These are phyloP conservation scores for Carex littledalei DNA, from an alignment of 176 grass and related monocot species.

Conservation along the genomic window DNA sequence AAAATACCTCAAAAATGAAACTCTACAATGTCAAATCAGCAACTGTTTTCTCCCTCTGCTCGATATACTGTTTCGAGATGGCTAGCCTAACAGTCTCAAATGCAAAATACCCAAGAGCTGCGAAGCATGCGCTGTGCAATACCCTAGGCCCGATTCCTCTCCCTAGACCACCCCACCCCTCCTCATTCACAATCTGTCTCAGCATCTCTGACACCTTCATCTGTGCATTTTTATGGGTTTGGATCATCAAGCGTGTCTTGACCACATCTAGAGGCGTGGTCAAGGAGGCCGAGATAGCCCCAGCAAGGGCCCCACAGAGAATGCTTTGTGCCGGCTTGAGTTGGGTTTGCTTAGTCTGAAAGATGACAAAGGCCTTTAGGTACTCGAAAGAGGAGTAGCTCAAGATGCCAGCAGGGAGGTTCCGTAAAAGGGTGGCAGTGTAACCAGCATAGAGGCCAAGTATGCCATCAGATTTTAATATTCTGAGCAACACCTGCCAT, in stretches of 20 bases:
- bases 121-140: slow-evolving; percentile 87
- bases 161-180: slow-evolving; percentile 59
- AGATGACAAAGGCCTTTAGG: slow-evolving; percentile 72
- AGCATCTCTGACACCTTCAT: slow-evolving; percentile 61
- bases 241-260: slow-evolving; percentile 90
- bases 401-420: slow-evolving; percentile 65
- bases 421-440: slow-evolving; percentile 72
- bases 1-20: neutral
- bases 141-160: slow-evolving; percentile 78
- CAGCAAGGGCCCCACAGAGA: slow-evolving; percentile 65
- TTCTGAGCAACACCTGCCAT: slow-evolving; percentile 63
- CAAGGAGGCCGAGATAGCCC: slow-evolving; percentile 66
- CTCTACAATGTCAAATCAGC: neutral
- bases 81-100: slow-evolving; percentile 77
- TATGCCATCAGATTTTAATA: slow-evolving; percentile 55
- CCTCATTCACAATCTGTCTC: slow-evolving; percentile 67
- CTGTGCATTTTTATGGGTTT: slow-evolving; percentile 33
- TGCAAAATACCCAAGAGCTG: slow-evolving; percentile 71
- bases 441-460: slow-evolving; percentile 76
- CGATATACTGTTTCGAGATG: slow-evolving; percentile 50
- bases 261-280: slow-evolving; percentile 86
- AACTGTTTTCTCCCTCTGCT: slow-evolving; percentile 35
- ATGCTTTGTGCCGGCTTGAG: slow-evolving; percentile 73
- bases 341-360: slow-evolving; percentile 17
- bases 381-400: slow-evolving; percentile 98